phyloP scores from a whole-genome alignment of 331 rosid species.

The Quercus lobata region DNA sequence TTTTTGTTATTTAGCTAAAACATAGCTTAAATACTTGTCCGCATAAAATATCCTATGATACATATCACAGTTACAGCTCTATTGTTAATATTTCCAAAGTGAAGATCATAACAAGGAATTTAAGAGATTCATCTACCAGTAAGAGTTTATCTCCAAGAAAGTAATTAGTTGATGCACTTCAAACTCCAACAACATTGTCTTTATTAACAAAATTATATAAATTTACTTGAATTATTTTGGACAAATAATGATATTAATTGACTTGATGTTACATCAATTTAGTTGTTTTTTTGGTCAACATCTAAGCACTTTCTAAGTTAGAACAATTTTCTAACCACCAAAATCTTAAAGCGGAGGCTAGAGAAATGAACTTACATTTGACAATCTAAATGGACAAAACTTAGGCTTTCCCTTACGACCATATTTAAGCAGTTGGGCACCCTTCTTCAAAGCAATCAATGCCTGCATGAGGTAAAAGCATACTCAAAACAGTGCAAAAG shows the following conservation, averaged over 20 bases:
- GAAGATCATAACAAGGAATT: neutral
- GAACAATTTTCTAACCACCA: neutral
- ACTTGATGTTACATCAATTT: neutral
- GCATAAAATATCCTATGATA: too few species aligned
- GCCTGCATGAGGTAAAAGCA: conserved; percentile 50
- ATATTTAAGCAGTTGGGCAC: conserved; percentile 92
- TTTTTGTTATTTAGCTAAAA: too few species aligned
- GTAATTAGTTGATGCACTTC: too few species aligned
- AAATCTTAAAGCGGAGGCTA: conserved; percentile 12
- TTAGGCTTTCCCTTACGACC: conserved; percentile 99
- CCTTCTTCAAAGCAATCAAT: conserved; percentile 82
- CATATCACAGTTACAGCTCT: too few species aligned
- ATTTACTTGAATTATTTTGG: neutral
- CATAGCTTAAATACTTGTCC: too few species aligned
- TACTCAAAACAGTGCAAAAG: conserved; percentile 14
- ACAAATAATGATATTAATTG: neutral
- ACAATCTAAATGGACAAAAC: conserved; percentile 91
- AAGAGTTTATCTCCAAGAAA: neutral
- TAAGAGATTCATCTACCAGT: neutral
- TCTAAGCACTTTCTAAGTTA: neutral
- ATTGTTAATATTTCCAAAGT: neutral
- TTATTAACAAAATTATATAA: too few species aligned
- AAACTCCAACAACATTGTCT: too few species aligned
- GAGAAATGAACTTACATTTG: conserved; percentile 57
- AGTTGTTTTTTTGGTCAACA: neutral